Conservation (phyloP, 306 rosid species). For the Quercus gilva region DNA sequence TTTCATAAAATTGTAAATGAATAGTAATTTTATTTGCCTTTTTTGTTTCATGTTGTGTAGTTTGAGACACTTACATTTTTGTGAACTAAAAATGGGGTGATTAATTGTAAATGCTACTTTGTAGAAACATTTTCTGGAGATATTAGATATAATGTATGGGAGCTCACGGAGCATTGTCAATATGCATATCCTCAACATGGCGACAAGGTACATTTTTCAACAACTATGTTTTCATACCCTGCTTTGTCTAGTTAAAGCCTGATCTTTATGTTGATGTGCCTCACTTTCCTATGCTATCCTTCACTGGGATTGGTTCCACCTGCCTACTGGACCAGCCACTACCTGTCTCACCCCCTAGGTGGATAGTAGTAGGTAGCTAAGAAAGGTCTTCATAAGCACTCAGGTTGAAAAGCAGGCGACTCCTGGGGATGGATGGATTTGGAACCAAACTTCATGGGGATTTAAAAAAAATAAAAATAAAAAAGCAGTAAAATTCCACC, state of each 20-base stretch:
- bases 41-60: not conserved
- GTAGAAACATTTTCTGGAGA: slow-evolving; percentile 75
- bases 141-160: slow-evolving; percentile 71
- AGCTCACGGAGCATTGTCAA: slow-evolving; percentile 56
- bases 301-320: slow-evolving; percentile 3
- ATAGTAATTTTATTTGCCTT: not conserved
- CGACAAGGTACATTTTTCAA: slow-evolving; percentile 54
- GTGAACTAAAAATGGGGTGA: not conserved
- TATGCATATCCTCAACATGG: slow-evolving; percentile 76
- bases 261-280: not conserved
- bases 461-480: not conserved
- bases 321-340: slow-evolving; percentile 3
- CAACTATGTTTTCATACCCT: slow-evolving; percentile 1
- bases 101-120: slow-evolving; percentile 21
- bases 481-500: not conserved
- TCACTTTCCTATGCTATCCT: slow-evolving; percentile 9
- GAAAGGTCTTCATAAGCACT: not conserved
- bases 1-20: not conserved
- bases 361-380: not conserved
- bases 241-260: slow-evolving; percentile 9
- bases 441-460: not conserved
- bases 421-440: not conserved
- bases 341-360: not conserved
- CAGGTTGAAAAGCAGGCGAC: not conserved
- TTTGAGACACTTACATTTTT: not conserved